A percentile compares a stretch with the other conserved stretches of the same genome.
Conservation (phyloP, 2,329 filamentous ascomycete genomes). For the Pseudogymnoascus sp. region DNA sequence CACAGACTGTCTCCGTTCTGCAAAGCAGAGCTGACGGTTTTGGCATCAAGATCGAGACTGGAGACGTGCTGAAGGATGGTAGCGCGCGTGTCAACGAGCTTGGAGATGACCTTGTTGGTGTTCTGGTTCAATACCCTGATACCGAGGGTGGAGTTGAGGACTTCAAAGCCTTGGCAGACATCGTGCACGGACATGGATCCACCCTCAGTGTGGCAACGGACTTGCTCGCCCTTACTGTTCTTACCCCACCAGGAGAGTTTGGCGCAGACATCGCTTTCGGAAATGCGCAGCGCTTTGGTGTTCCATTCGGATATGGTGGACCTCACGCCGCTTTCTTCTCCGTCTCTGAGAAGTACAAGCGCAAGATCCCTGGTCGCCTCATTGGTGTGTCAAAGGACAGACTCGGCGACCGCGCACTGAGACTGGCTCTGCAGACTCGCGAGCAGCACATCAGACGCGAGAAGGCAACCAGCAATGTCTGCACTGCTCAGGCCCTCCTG, state of each 20-base stretch:
- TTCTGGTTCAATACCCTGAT: constrained; percentile 91
- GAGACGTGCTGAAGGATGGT: constrained; percentile 62
- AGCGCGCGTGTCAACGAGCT: constrained; percentile 62
- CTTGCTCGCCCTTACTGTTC: constrained; percentile 74
- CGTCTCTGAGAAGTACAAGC: constrained; percentile 82
- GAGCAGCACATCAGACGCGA: constrained; percentile 95
- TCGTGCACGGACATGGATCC: constrained; percentile 69
- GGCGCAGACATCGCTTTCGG: constrained; percentile 94
- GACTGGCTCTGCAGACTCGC: constrained; percentile 81
- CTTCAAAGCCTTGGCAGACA: constrained; percentile 65
- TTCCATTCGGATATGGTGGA: constrained; percentile 85
- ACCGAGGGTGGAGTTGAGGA: constrained; percentile 74
- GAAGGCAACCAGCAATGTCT: constrained; percentile 96
- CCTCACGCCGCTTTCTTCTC: constrained; percentile 98
- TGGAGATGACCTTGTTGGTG: constrained; percentile 77
- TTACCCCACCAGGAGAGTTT: constrained; percentile 88
- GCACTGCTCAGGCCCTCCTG: constrained; percentile 85
- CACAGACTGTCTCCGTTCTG: constrained; percentile 79
- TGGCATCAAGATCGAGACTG: constrained; percentile 68
- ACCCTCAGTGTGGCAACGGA: constrained; percentile 86
- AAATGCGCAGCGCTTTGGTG: constrained; percentile 83
- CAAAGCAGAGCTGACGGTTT: constrained; percentile 85
- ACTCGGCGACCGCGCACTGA: constrained; percentile 70
- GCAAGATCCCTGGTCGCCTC: constrained; percentile 85
- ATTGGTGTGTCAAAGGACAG: constrained; percentile 90